Conservation (phyloP, 306 rosid species). For the Quercus glauca region DNA sequence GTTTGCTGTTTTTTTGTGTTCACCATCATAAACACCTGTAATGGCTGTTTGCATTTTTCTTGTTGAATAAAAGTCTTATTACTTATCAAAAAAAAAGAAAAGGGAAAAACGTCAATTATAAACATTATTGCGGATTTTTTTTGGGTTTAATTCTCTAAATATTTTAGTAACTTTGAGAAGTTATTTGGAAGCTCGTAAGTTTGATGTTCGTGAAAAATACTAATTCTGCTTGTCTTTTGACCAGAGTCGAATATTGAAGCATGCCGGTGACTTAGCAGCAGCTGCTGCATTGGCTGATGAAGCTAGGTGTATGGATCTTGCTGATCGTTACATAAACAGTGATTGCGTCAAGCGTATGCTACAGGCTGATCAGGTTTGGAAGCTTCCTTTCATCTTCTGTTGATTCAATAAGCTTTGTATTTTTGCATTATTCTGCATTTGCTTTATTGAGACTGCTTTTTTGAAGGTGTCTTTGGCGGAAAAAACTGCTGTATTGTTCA, state of each 20-base stretch:
- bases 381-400: neutral
- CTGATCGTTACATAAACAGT: constrained; percentile 95
- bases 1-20: no score
- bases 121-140: neutral
- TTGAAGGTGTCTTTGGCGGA: constrained; percentile 88
- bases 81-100: neutral
- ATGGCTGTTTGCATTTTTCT: no score
- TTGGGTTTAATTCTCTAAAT: neutral
- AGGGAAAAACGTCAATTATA: neutral
- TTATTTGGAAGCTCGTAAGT: neutral
- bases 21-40: no score
- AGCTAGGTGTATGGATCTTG: constrained; percentile 97
- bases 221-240: constrained; percentile 24
- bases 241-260: constrained; percentile 98
- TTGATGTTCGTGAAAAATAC: neutral
- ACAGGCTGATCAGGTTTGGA: constrained; percentile 92
- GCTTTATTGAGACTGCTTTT: constrained; percentile 2
- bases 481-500: constrained; percentile 95
- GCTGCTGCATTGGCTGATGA: constrained; percentile 95
- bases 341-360: constrained; percentile 97
- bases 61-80: no score
- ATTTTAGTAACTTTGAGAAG: neutral
- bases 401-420: constrained; percentile 9
- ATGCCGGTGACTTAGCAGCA: constrained; percentile 91
- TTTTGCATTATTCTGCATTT: constrained; percentile 22